These are phyloP conservation scores for Yamadazyma triangularis DNA, from an alignment of 1,139 yeast genomes.

Conservation along the genomic window DNA sequence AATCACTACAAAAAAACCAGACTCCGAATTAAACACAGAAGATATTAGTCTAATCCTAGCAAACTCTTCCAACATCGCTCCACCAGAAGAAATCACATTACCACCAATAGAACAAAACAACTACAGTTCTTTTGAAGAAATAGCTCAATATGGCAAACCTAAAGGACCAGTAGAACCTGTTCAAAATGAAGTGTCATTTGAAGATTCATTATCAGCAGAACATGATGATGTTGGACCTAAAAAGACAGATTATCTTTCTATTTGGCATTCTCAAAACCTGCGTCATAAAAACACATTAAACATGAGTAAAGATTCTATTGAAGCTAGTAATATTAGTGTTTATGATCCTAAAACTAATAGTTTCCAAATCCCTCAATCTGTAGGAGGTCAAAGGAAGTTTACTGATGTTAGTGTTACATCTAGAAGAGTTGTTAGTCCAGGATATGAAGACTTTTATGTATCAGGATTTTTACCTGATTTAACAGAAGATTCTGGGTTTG, in stretches of 20 bases:
- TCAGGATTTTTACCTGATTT: slow-evolving; percentile 43
- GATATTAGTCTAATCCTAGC: slow-evolving; percentile 26
- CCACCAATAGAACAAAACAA: slow-evolving; percentile 33
- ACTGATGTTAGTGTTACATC: slow-evolving; percentile 44
- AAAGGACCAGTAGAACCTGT: slow-evolving; percentile 16
- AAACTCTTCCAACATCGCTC: slow-evolving; percentile 41
- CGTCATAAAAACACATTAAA: slow-evolving; percentile 6
- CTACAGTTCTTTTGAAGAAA: slow-evolving; percentile 34
- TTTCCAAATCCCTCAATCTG: slow-evolving; percentile 17
- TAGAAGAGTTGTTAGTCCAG: slow-evolving; percentile 38
- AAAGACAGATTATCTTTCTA: slow-evolving; percentile 30
- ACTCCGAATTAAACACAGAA: slow-evolving; percentile 7
- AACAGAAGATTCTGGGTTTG: slow-evolving; percentile 47
- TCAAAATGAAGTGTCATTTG: slow-evolving; percentile 24
- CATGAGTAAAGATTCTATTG: slow-evolving; percentile 6
- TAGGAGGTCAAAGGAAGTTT: slow-evolving; percentile 29
- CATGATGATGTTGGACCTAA: slow-evolving; percentile 27
- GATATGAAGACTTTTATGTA: slow-evolving; percentile 32
- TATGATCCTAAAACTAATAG: slow-evolving; percentile 13
- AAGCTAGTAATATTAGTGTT: slow-evolving; percentile 11
- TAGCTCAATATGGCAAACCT: slow-evolving; percentile 13
- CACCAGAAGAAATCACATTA: slow-evolving; percentile 34
- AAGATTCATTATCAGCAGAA: slow-evolving; percentile 42
- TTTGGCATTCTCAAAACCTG: slow-evolving; percentile 40
- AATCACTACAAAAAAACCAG: background rate